A percentile compares a stretch with the other conserved stretches of the same genome.
Evolutionary conservation across 371 early-diverging fungal genomes (phyloP).

Genomic region (Mortierella sp.): DNA sequence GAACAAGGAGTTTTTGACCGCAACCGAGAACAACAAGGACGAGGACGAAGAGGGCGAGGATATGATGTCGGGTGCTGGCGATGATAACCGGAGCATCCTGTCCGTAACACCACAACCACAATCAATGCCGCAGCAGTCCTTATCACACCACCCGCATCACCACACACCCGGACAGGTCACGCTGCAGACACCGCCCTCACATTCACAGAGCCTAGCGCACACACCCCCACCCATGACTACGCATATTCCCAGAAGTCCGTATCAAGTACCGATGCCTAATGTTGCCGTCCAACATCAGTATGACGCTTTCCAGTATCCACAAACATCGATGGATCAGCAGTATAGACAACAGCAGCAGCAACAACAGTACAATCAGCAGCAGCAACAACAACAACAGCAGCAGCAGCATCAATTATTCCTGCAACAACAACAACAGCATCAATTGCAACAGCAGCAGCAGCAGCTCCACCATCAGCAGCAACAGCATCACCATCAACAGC

Average conservation of each 20-base stretch:
- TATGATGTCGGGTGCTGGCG: slow-evolving; percentile 29
- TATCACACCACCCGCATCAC: slow-evolving; percentile 8
- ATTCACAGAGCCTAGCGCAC: slow-evolving; percentile 34
- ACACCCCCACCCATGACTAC: slow-evolving; percentile 29
- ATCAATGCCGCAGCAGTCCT: slow-evolving; percentile 23
- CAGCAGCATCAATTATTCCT: slow-evolving; percentile 20
- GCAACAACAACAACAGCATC: slow-evolving; percentile 43
- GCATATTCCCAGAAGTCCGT: slow-evolving; percentile 38
- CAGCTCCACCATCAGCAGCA: slow-evolving; percentile 34
- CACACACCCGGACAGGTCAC: slow-evolving; percentile 43
- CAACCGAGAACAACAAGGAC: slow-evolving; percentile 32
- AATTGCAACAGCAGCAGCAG: slow-evolving; percentile 32
- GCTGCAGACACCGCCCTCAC: slow-evolving; percentile 48
- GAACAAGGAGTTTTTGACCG: slow-evolving; percentile 37
- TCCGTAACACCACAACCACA: slow-evolving; percentile 53
- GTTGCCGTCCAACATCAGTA: slow-evolving; percentile 39
- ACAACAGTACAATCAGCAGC: slow-evolving; percentile 22
- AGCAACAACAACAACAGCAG: slow-evolving; percentile 27
- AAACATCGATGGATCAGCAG: slow-evolving; percentile 31
- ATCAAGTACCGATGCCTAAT: slow-evolving; percentile 36
- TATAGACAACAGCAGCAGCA: slow-evolving; percentile 40
- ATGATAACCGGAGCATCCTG: slow-evolving; percentile 49
- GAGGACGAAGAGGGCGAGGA: slow-evolving; percentile 46
- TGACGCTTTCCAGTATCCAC: slow-evolving; percentile 41
- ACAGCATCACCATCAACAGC: slow-evolving; percentile 31